A percentile compares a stretch with the other conserved stretches of the same genome.
phyloP scores from a whole-genome alignment of 345 rosid species.

The Conringia planisiliqua region DNA sequence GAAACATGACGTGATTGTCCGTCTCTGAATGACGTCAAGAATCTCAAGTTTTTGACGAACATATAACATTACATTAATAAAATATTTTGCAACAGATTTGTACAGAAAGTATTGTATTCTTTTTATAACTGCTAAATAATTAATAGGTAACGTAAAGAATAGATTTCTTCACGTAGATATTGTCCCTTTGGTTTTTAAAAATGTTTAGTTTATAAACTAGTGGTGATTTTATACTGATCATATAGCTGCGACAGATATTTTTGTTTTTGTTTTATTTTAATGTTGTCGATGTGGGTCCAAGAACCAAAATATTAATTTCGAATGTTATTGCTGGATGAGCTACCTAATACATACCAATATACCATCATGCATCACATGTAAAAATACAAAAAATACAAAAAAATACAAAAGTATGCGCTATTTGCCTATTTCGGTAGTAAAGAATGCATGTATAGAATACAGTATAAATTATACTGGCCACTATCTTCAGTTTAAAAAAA shows the following conservation, averaged over 20 bases:
- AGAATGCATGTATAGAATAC: no score
- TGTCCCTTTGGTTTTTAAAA: not conserved
- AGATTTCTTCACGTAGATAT: not conserved
- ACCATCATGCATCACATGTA: not conserved
- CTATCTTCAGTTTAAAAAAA: no score
- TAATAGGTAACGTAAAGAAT: slow-evolving; percentile 13
- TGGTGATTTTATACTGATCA: not conserved
- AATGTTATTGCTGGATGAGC: not conserved
- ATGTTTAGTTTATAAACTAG: not conserved
- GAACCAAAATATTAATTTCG: not conserved
- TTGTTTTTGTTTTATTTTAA: not conserved
- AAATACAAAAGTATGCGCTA: no score
- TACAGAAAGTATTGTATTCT: not conserved
- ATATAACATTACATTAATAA: not conserved
- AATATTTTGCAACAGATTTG: not conserved
- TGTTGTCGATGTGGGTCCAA: not conserved
- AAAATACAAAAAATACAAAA: no score
- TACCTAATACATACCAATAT: not conserved
- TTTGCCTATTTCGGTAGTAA: no score
- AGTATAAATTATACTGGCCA: no score
- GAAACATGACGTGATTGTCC: not conserved
- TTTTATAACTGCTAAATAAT: not conserved
- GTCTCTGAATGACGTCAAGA: slow-evolving; percentile 13
- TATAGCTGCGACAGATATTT: not conserved
- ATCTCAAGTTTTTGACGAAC: not conserved